Base-by-base conservation (phyloP, 495 filamentous ascomycete species). In the Platismatia glauca region DNA sequence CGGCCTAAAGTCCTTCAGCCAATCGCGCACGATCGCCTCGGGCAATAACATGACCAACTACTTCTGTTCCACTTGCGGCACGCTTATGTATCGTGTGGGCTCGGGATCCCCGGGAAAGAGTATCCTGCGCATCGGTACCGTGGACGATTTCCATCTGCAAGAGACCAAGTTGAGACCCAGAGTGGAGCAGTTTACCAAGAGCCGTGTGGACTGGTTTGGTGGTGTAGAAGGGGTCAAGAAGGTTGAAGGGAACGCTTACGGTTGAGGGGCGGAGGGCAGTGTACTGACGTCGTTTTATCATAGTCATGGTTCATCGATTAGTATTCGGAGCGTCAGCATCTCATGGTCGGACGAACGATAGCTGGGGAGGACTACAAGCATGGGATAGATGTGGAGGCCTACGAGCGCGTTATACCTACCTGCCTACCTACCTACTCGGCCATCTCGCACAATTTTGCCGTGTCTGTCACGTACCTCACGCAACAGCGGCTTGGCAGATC, bases 21-120 rank as follows among this genome's bases (percentile, higher is more conserved):
- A 82, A 65, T 65, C 65, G 8, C 62, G 68, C 43, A 82, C 80
- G 5, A 71, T 75, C 35, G 70, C 55, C 1, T 70, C 74, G 2
- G 75, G 76, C 41, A 74, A 76, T 44, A 66, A n/a, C 1, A 83
- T 83, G 79, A 78, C 76, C 35, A 82, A 84, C 66, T 73, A 73
- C 66, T 83, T 84, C 70, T 84, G 82, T 66, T 68, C 67, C 15
- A 75, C 70, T 1, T 84, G 81, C 70, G 81, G 81, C 35, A 76
- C 78, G 12, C 73, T 83, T 11, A 79, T 83, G 79, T 81, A 82
- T 65, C 74, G 80, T 11, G 63, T 70, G 29, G 70, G 75, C 58
- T 64, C 67, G 31, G 69, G 60, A 0, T 74, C 68, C 29, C 76
- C 77, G 5, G 75, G 75, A 33, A 29, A 50, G 31, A 77, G 71